These are phyloP conservation scores for Pilatotrama ljubarskyi DNA, from an alignment of 768 basidiomycete genomes.

Conservation along the genomic window DNA sequence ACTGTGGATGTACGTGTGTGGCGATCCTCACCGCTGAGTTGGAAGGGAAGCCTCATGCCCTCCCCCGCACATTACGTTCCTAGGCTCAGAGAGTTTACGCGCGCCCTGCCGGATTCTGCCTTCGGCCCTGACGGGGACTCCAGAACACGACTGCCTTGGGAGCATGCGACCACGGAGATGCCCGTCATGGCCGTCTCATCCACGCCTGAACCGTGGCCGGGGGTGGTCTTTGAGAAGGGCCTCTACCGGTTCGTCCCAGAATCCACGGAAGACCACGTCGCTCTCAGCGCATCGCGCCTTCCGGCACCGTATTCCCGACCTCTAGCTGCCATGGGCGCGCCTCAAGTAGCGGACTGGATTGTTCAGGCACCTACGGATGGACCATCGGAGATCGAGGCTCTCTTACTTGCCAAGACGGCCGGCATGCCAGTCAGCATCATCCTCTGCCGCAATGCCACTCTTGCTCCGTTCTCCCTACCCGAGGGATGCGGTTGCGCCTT, in stretches of 20 bases:
- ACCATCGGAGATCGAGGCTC: conserved; percentile 6
- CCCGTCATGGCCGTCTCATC: too few relatives aligned
- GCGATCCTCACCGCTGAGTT: too few relatives aligned
- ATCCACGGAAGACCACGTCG: background rate
- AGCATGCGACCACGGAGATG: too few relatives aligned
- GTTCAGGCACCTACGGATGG: background rate
- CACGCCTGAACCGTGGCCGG: too few relatives aligned
- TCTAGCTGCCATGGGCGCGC: background rate
- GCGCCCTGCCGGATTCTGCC: background rate
- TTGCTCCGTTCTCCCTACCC: background rate
- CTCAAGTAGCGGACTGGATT: background rate
- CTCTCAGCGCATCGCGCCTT: background rate
- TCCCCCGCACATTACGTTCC: background rate
- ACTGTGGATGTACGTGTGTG: conserved; percentile 20
- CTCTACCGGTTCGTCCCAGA: background rate
- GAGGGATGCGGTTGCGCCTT: conserved; percentile 6
- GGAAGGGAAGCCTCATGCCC: too few relatives aligned
- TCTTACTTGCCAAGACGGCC: background rate
- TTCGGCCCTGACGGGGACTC: too few relatives aligned
- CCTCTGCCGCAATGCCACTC: background rate
- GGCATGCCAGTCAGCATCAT: conserved; percentile 1
- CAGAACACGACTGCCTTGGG: background rate
- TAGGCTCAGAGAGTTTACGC: conserved; percentile 1
- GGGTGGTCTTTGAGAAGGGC: background rate
- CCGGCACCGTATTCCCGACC: background rate